Conservation (phyloP, 129 eudicot genomes). For the Glebionis coronaria region DNA sequence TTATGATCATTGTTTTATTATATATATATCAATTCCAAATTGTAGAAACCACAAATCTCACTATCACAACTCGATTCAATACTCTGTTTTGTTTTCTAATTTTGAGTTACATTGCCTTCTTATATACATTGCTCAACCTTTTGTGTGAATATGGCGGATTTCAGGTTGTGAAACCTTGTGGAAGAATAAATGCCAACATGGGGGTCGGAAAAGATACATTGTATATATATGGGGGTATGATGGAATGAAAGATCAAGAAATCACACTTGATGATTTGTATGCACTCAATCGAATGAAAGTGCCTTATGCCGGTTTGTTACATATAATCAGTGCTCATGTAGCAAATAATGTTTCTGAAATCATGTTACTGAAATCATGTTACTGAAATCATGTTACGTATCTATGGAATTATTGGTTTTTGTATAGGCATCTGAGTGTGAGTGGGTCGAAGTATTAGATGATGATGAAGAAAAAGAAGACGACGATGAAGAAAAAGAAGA, state of each 20-base stretch:
- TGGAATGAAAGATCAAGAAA: slow-evolving; percentile 92
- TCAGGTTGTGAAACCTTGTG: slow-evolving; percentile 95
- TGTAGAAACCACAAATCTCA: too few relatives aligned
- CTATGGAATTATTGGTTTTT: slow-evolving; percentile 3
- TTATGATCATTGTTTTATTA: too few relatives aligned
- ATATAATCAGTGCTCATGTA: slow-evolving; percentile 8
- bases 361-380: too few relatives aligned
- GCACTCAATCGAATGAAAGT: slow-evolving; percentile 95
- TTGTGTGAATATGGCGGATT: slow-evolving; percentile 15
- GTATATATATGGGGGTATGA: slow-evolving; percentile 92
- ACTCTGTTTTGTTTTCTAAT: too few relatives aligned
- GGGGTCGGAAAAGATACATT: slow-evolving; percentile 87
- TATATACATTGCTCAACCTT: too few relatives aligned
- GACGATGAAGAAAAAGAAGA: too few relatives aligned
- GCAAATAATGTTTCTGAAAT: neutral
- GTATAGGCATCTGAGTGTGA: slow-evolving; percentile 90
- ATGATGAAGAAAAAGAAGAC: slow-evolving; percentile 76
- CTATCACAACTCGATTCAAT: too few relatives aligned
- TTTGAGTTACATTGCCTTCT: too few relatives aligned
- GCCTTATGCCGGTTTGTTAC: slow-evolving; percentile 75
- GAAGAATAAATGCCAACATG: slow-evolving; percentile 87
- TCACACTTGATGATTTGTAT: slow-evolving; percentile 91
- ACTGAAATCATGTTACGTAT: neutral
- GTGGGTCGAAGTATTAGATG: slow-evolving; percentile 90
- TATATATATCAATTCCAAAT: too few relatives aligned